A percentile compares a stretch with the other conserved stretches of the same genome.
phyloP scores from a whole-genome alignment of 805 yeast species.

The Kluyveromyces starmeri region DNA sequence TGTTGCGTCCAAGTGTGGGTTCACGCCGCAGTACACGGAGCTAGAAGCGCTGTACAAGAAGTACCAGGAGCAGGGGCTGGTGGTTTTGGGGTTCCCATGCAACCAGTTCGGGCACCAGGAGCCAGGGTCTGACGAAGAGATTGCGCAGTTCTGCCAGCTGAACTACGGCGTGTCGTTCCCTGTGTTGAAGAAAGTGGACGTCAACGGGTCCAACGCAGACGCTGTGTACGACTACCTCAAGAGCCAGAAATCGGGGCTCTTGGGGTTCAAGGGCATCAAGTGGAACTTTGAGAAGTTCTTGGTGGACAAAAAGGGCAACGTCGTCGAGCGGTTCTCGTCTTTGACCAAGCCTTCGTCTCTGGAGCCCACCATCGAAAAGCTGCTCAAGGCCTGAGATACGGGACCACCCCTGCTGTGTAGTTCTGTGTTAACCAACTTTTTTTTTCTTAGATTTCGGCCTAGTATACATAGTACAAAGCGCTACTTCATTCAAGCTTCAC shows the following conservation, averaged over 20 bases:
- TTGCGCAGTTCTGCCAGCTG: conserved; percentile 59
- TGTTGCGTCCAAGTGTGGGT: conserved; percentile 80
- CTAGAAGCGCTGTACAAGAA: conserved; percentile 60
- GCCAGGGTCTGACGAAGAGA: conserved; percentile 60
- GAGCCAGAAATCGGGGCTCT: conserved; percentile 43
- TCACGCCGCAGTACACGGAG: conserved; percentile 68
- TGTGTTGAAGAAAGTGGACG: conserved; percentile 75
- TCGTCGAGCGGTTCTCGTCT: conserved; percentile 54
- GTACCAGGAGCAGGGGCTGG: conserved; percentile 55
- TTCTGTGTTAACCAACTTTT: conserved; percentile 23
- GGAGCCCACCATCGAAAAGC: conserved; percentile 48
- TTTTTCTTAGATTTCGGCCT: background rate
- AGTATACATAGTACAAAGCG: too few species aligned
- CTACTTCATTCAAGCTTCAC: too few species aligned
- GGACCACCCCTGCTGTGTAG: too few species aligned
- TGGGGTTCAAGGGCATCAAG: conserved; percentile 63
- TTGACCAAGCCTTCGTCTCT: conserved; percentile 57
- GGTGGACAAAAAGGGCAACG: conserved; percentile 45
- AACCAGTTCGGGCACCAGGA: conserved; percentile 83
- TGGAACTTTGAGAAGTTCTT: conserved; percentile 79
- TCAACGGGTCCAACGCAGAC: conserved; percentile 75
- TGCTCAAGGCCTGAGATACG: too few species aligned
- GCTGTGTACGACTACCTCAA: conserved; percentile 78
- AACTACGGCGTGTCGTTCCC: conserved; percentile 93
- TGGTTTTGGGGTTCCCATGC: conserved; percentile 80